Conservation (phyloP, 192 early-diverging fungal genomes). For the Chytriomyces sp. region DNA sequence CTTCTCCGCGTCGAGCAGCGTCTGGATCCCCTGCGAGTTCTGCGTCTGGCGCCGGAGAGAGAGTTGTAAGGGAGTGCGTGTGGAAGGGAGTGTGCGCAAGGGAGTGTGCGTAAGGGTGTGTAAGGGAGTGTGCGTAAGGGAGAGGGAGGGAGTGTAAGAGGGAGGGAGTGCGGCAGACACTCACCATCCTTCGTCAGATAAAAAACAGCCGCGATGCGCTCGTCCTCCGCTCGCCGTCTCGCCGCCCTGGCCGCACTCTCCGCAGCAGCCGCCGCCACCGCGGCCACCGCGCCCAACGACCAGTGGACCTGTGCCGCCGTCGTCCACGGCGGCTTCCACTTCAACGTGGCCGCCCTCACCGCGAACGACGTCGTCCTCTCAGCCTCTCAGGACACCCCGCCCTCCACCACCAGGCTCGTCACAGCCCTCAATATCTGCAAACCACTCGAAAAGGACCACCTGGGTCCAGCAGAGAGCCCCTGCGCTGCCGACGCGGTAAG, state of each 20-base stretch:
- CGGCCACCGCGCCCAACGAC: neutral
- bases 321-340: conserved; percentile 7
- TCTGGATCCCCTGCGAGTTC: conserved; percentile 90
- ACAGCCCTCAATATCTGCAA: conserved; percentile 1
- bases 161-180: neutral
- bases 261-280: too few species aligned
- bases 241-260: too few species aligned
- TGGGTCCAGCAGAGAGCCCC: neutral
- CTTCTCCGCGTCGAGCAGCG: conserved; percentile 96
- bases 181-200: neutral
- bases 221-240: too few species aligned
- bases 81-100: neutral
- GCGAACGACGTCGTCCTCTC: neutral
- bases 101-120: neutral
- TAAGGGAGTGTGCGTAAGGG: neutral
- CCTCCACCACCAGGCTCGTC: neutral
- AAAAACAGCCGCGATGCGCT: too few species aligned
- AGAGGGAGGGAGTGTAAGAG: neutral
- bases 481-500: neutral
- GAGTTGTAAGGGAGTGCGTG: conserved; percentile 11
- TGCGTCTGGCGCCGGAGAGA: conserved; percentile 31
- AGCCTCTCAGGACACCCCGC: conserved; percentile 1
- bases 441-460: neutral
- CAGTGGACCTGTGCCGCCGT: neutral
- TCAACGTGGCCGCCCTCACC: neutral